Base-by-base conservation (phyloP, 306 rosid genomes). In the Ormosia emarginata region DNA sequence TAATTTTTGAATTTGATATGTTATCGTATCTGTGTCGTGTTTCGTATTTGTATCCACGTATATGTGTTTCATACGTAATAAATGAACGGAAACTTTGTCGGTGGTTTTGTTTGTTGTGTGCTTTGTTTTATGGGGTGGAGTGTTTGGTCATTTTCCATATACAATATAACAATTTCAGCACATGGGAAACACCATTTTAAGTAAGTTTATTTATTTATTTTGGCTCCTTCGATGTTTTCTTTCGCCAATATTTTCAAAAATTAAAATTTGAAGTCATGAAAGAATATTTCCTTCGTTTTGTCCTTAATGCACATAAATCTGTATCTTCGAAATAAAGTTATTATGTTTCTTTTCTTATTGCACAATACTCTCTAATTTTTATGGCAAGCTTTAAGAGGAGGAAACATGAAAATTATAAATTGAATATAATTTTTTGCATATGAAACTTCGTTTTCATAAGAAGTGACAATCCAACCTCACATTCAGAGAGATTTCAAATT, bases 61-160 rank as follows among this genome's bases (percentile, higher is more conserved):
- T n/a, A n/a, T n/a, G n/a, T n/a, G n/a, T n/a, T n/a, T n/a, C n/a
- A n/a, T n/a, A n/a, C n/a, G n/a, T n/a, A n/a, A n/a, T n/a, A n/a
- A n/a, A n/a, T n/a, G n/a, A 77, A 79, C 74, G 77, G 82, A 78
- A 59, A 62, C 58, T 11, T 29, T 83, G 86, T 83, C 86, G 79
- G 79, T 83, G 82, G 34, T 69, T 57, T 56, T 57, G 52, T 46
- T 56, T 79, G 34, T 4, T 41, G 57, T 1, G 12, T 67, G 67
- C 71, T 52, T 33, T 12, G 2, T 24, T 55, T 73, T 30, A 30
- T 15, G 7, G 9, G 0, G 17, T 41, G 5, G 57, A 2, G 8
- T 33, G n/a, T 4, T 61, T 36, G 30, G 5, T 15, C 13, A 71
- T 71, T 63, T 63, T 14, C 17, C 8, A 3, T 80, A 1, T 3